Evolutionary conservation across 768 basidiomycete genomes (phyloP).

Genomic region (Mycena maculata): DNA sequence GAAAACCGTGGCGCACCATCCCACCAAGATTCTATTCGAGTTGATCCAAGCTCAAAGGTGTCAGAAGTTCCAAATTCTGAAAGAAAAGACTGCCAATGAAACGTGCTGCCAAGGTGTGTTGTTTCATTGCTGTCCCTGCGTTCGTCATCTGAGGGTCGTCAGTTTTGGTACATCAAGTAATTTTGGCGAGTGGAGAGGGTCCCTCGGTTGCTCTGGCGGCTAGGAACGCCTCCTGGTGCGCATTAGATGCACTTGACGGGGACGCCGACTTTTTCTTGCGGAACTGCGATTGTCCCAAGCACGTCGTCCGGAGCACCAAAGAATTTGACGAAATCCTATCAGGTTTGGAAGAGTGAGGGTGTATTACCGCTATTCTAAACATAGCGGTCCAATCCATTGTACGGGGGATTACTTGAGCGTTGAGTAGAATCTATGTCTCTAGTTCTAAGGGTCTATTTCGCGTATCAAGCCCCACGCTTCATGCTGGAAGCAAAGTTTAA

Average conservation of each 20-base stretch:
- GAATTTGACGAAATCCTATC: slow-evolving; percentile 44
- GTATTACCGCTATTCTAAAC: slow-evolving; percentile 21
- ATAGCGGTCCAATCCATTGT: neutral
- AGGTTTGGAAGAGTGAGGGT: slow-evolving; percentile 41
- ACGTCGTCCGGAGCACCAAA: slow-evolving; percentile 44
- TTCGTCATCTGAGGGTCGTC: slow-evolving; percentile 1
- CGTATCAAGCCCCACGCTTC: slow-evolving; percentile 22
- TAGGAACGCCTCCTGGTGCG: slow-evolving; percentile 70
- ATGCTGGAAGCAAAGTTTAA: neutral
- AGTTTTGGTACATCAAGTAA: slow-evolving; percentile 78
- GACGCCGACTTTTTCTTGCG: slow-evolving; percentile 71
- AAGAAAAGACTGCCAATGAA: slow-evolving; percentile 54
- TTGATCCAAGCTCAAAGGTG: slow-evolving; percentile 79
- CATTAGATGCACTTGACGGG: slow-evolving; percentile 75
- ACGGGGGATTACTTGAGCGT: neutral
- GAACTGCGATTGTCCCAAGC: slow-evolving; percentile 74
- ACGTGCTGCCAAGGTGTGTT: slow-evolving; percentile 66
- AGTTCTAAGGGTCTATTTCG: slow-evolving; percentile 27
- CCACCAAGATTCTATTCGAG: slow-evolving; percentile 80
- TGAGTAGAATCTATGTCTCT: slow-evolving; percentile 32
- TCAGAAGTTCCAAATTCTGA: slow-evolving; percentile 70
- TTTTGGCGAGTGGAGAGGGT: slow-evolving; percentile 70
- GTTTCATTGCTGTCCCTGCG: neutral
- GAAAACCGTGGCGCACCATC: slow-evolving; percentile 80
- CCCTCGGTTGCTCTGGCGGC: slow-evolving; percentile 64